phyloP scores from a whole-genome alignment of 2,329 filamentous ascomycete species.

The Colletotrichum sp. region DNA sequence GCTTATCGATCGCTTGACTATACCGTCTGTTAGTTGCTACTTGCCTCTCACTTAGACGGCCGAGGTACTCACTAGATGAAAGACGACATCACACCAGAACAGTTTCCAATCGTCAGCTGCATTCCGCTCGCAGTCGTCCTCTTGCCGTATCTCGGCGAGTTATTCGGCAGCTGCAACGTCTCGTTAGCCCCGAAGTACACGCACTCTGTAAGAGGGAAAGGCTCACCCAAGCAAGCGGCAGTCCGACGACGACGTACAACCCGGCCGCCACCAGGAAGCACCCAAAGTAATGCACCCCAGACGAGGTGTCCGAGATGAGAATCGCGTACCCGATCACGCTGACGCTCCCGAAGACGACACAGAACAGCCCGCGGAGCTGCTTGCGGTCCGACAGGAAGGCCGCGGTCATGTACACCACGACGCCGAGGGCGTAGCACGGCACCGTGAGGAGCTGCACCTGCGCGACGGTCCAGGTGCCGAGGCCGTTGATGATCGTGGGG shows the following conservation, averaged over 20 bases:
- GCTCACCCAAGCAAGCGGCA: slow-evolving; percentile 60
- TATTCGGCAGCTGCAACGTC: slow-evolving; percentile 51
- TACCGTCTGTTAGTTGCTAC: not conserved
- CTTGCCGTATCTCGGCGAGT: slow-evolving; percentile 78
- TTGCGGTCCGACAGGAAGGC: slow-evolving; percentile 72
- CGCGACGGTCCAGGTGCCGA: slow-evolving; percentile 56
- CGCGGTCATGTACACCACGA: slow-evolving; percentile 69
- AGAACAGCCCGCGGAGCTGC: slow-evolving; percentile 59
- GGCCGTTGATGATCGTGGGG: slow-evolving; percentile 67
- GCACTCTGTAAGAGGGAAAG: not conserved
- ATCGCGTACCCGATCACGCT: slow-evolving; percentile 64
- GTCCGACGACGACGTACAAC: slow-evolving; percentile 65
- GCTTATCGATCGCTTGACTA: slow-evolving; percentile 52
- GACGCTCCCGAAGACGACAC: slow-evolving; percentile 54
- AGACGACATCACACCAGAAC: slow-evolving; percentile 59
- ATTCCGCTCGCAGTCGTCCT: slow-evolving; percentile 74
- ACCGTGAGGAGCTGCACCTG: slow-evolving; percentile 69
- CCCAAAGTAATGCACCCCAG: slow-evolving; percentile 45
- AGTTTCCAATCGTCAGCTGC: slow-evolving; percentile 74
- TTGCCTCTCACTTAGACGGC: too few relatives aligned
- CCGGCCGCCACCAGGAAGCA: slow-evolving; percentile 80
- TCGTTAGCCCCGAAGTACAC: not conserved
- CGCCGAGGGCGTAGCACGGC: slow-evolving; percentile 69
- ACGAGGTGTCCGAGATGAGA: slow-evolving; percentile 55
- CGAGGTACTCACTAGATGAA: slow-evolving; percentile 16